Percentiles rank a stretch among this genome's conserved stretches.
Evolutionary conservation across 192 early-diverging fungal species (phyloP).

Genomic region (Umbelopsis sp.): DNA sequence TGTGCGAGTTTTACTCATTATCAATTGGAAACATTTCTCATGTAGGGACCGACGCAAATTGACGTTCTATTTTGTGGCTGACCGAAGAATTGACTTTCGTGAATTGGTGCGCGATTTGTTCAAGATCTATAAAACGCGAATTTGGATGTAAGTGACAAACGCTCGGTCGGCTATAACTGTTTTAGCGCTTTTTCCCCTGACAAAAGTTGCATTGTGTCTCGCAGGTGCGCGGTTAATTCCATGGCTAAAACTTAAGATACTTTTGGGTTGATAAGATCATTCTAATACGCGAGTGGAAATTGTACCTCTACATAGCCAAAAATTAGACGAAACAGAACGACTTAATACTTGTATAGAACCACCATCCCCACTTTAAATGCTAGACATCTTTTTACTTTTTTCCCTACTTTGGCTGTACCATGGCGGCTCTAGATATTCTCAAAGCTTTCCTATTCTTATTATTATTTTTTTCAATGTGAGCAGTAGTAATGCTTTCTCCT

Average conservation of each 20-base stretch:
- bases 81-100: slow-evolving; percentile 93
- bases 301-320: neutral
- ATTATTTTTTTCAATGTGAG: neutral
- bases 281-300: neutral
- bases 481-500: neutral
- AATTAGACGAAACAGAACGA: slow-evolving; percentile 9
- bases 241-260: neutral
- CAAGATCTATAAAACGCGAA: slow-evolving; percentile 97
- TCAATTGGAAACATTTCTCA: neutral
- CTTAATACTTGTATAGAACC: slow-evolving; percentile 18
- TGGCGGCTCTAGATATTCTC: neutral
- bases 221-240: slow-evolving; percentile 13
- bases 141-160: slow-evolving; percentile 86
- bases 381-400: slow-evolving; percentile 3
- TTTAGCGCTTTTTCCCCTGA: neutral
- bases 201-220: neutral
- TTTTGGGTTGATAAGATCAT: too few species aligned
- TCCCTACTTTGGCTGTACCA: neutral
- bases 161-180: too few species aligned
- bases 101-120: slow-evolving; percentile 95
- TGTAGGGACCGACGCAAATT: slow-evolving; percentile 92
- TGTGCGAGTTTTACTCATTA: neutral
- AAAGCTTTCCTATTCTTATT: neutral
- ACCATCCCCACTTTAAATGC: neutral
- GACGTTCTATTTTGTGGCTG: slow-evolving; percentile 95